Evolutionary conservation across 1,284 basidiomycete species (phyloP).

Genomic region (Fomitopsis schrenkii): DNA sequence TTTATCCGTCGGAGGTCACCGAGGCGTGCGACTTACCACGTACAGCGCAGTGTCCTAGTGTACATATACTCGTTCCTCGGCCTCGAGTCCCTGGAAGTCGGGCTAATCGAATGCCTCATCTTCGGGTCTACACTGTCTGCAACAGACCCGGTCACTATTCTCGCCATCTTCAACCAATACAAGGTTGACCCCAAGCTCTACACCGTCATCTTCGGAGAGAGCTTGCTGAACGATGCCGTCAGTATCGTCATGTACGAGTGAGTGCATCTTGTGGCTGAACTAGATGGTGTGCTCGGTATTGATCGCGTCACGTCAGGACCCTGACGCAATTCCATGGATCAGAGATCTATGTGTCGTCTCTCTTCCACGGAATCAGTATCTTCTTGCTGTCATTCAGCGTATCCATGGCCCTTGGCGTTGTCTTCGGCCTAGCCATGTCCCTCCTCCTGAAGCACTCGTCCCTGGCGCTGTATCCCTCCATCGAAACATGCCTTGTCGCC

Average conservation of each 20-base stretch:
- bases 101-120: conserved; percentile 88
- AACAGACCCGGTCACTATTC: conserved; percentile 97
- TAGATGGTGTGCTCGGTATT: background rate
- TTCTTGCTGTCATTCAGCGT: conserved; percentile 94
- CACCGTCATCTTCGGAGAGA: conserved; percentile 97
- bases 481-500: conserved; percentile 93
- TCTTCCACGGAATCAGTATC: conserved; percentile 95
- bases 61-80: conserved; percentile 94
- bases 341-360: conserved; percentile 82
- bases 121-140: conserved; percentile 97
- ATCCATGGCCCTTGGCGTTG: conserved; percentile 91
- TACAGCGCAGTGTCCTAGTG: conserved; percentile 77
- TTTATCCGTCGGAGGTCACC: conserved; percentile 9
- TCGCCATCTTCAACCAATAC: conserved; percentile 98
- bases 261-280: conserved; percentile 37
- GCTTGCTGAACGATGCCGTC: conserved; percentile 96
- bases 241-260: conserved; percentile 99
- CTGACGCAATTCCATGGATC: conserved; percentile 89
- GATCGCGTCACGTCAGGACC: conserved; percentile 51
- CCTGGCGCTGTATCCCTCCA: conserved; percentile 81
- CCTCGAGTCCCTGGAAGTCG: conserved; percentile 79
- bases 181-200: conserved; percentile 99
- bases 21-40: conserved; percentile 34
- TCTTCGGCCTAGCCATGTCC: conserved; percentile 88
- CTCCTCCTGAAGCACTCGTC: conserved; percentile 95